Percentiles rank a stretch among this genome's conserved stretches.
Conservation (phyloP, 1,284 basidiomycete species). For the Xerocomus amazonicus region DNA sequence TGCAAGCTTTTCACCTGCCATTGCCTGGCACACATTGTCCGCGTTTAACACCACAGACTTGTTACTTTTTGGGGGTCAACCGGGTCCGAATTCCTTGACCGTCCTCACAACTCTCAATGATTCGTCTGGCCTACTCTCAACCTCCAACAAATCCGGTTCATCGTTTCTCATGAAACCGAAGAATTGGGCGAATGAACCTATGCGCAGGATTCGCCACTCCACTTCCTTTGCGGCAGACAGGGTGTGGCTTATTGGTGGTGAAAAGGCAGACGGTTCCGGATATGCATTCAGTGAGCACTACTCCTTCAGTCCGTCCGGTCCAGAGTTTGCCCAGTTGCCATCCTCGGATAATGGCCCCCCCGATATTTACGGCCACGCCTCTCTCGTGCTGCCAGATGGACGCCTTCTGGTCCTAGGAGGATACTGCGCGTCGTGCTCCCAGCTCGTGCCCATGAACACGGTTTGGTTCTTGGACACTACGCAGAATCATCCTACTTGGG, state of each 20-base stretch:
- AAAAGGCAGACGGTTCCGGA: conserved; percentile 73
- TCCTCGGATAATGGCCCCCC: conserved; percentile 52
- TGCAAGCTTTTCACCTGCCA: conserved; percentile 49
- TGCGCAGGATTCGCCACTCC: conserved; percentile 70
- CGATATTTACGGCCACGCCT: conserved; percentile 68
- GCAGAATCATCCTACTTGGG: conserved; percentile 49
- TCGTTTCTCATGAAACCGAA: conserved; percentile 46
- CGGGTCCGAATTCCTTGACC: conserved; percentile 54
- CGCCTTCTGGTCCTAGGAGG: conserved; percentile 77
- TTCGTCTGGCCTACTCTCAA: conserved; percentile 58
- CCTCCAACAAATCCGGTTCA: conserved; percentile 38
- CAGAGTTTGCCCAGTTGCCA: conserved; percentile 55
- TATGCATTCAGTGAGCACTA: conserved; percentile 61
- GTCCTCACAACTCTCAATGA: conserved; percentile 53
- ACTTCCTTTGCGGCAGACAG: conserved; percentile 45
- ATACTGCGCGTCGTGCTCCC: conserved; percentile 46
- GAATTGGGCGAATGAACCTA: conserved; percentile 65
- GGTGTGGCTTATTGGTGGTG: conserved; percentile 66
- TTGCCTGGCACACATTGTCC: conserved; percentile 81
- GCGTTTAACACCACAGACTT: conserved; percentile 52
- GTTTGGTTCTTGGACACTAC: conserved; percentile 68
- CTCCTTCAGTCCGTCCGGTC: conserved; percentile 51
- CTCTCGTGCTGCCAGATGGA: conserved; percentile 64
- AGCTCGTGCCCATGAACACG: conserved; percentile 52
- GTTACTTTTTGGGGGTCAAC: conserved; percentile 74